Evolutionary conservation across 352 stramenopile species (phyloP), one percentile per base, ranked within the genome.

Genomic region (Phytophthora sansomeana): DNA sequence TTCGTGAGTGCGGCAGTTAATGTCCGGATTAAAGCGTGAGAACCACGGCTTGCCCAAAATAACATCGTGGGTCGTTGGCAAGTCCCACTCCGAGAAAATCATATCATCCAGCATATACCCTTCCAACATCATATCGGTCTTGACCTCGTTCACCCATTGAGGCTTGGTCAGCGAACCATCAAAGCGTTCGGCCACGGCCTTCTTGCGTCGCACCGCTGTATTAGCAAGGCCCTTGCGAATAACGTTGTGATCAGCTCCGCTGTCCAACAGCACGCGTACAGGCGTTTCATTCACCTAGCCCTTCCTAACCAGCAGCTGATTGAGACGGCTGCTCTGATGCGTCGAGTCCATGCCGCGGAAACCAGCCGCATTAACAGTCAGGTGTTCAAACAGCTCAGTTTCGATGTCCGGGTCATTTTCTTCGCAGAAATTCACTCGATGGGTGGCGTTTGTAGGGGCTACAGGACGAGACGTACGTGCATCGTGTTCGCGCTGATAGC

Each of bases 1-100:
- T 5, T 56, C 63, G 43, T 72, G 56, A 11, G 63, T 58, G 5
- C 56, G 48, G 49, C 48, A 58, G 49, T 67, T 10, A 14, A 72
- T 58, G 21, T 2, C 7, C 0, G 50, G 63, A 5, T 72, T 56
- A 13, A 53, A 62, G 2, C 42, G 1, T 1, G 29, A 53, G 24
- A 71, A 57, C 26, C 46, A 71, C 3, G 63, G 63, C 44, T 66
- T 65, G 13, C 56, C 56, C 3, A 66, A 58, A 48, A 58, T 62
- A 21, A 58, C 19, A 19, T 67, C 49, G 32, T 64, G 47, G 0
- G 39, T 44, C 0, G 13, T 8, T 13, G 41, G 39, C 7, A 67
- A 13, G 14, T 49, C 24, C 58, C 58, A 67, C n/a, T 67, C 58
- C 30, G 41, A 60, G 8, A 60, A 59, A 6, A 38, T 1, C 39